Base-by-base conservation (phyloP, 805 yeast genomes). In the Saturnispora mendoncae region DNA sequence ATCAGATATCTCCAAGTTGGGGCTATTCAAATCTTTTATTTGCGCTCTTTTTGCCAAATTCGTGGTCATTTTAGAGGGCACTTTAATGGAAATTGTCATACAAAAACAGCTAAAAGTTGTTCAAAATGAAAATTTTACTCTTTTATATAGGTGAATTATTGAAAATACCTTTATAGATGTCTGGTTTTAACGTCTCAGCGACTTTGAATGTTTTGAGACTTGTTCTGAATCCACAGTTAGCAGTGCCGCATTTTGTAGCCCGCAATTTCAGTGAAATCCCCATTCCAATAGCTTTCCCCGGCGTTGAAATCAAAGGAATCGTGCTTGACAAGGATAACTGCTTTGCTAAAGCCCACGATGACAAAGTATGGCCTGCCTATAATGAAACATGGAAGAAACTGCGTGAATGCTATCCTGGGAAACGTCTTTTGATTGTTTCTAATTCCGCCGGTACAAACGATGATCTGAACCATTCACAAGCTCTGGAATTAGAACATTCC, bases 261-360 rank as follows among this genome's bases (percentile, higher is more conserved):
- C 84, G 92, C 0, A 54, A 51, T 7, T 61, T 62, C 43, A 54
- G 53, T 42, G 50, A 57, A 5, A 37, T 60, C 4, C 64, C 62
- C 0, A 42, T 52, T 4, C 61, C 60, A 3, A 9, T 56, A 3
- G 19, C 40, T 1, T 28, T 51, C 14, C 29, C 26, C 6, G 13
- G 48, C 2, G 44, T 51, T 3, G 51, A 51, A 4, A 81, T 84
- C 43, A 80, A 76, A 53, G 94, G 87, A 0, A 71, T 88, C 2
- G 90, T 92, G 0, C 66, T 92, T 20, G 98, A 92, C 56, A 92
- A 92, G 58, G 98, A 92, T 62, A 92, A 92, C 59, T 90, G 97
- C 55, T 84, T 92, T 57, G 94, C 98, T 4, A 71, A 74, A 44
- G 88, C 88, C 27, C 83, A 84, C 42, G 83, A 78, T 45, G 82